Evolutionary conservation across 106 monocot genomes (phyloP).

Genomic region (Acanthochlamys bracteata): DNA sequence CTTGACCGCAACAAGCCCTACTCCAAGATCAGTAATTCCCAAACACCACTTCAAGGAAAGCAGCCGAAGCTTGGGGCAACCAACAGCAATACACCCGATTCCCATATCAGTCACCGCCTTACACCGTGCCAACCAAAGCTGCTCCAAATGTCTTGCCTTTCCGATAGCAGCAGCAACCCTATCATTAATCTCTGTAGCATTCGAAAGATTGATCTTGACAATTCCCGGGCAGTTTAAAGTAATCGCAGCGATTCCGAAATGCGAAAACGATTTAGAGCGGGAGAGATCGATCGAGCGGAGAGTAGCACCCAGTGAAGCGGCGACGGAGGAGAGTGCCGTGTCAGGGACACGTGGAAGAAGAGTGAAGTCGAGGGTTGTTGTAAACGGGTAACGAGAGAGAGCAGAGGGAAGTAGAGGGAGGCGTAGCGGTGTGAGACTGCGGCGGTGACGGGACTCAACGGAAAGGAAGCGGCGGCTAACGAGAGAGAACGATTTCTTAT

Average conservation of each 20-base stretch:
- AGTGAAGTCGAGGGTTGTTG: constrained; percentile 44
- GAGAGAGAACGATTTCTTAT: constrained; percentile 54
- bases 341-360: constrained; percentile 48
- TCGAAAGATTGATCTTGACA: constrained; percentile 46
- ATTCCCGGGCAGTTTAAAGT: constrained; percentile 21
- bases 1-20: constrained; percentile 56
- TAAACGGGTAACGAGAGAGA: constrained; percentile 42
- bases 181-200: constrained; percentile 38
- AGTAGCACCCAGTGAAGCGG: constrained; percentile 3
- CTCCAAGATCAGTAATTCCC: constrained; percentile 54
- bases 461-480: constrained; percentile 35
- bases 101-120: constrained; percentile 58
- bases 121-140: constrained; percentile 44
- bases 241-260: constrained; percentile 24
- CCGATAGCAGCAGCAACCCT: constrained; percentile 41
- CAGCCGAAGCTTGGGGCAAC: constrained; percentile 38
- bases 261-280: constrained; percentile 26
- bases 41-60: constrained; percentile 63
- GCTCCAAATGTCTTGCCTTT: constrained; percentile 32
- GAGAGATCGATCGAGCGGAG: constrained; percentile 54
- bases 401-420: constrained; percentile 34
- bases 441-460: constrained; percentile 64
- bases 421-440: constrained; percentile 37
- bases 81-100: constrained; percentile 66
- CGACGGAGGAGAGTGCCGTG: constrained; percentile 24